Conservation (phyloP, 2,329 filamentous ascomycete species). For the Chrysoporthe austroafricana region DNA sequence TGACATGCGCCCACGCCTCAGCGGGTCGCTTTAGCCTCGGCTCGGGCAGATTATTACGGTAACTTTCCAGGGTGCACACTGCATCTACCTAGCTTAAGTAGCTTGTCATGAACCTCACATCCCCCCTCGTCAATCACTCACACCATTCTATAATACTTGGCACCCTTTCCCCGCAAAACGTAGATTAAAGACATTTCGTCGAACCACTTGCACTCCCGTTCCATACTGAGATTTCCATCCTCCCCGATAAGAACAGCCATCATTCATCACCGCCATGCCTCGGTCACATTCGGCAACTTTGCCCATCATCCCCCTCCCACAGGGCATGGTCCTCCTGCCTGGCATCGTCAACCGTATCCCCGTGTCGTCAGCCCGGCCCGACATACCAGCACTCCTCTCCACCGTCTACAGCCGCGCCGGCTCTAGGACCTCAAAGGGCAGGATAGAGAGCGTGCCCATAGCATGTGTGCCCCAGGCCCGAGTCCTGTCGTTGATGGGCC, state of each 20-base stretch:
- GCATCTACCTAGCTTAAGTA: background rate
- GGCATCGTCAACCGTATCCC: conserved; percentile 84
- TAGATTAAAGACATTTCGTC: background rate
- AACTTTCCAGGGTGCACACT: background rate
- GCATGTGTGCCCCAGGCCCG: conserved; percentile 80
- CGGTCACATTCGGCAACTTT: conserved; percentile 53
- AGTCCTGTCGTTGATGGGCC: conserved; percentile 69
- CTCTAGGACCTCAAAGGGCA: conserved; percentile 66
- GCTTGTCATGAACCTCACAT: background rate
- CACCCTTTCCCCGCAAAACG: background rate
- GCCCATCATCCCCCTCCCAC: conserved; percentile 81
- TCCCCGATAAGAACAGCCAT: background rate
- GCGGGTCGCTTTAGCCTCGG: background rate
- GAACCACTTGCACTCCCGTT: background rate
- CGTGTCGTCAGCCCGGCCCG: conserved; percentile 76
- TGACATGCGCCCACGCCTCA: background rate
- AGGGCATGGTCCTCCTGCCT: conserved; percentile 81
- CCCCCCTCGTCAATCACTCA: background rate
- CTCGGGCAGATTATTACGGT: background rate
- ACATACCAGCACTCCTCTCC: conserved; percentile 86
- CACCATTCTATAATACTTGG: background rate
- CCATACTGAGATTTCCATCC: background rate
- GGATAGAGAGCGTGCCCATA: conserved; percentile 72
- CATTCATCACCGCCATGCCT: conserved; percentile 33
- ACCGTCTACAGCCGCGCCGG: conserved; percentile 79